Percentiles rank a stretch among this genome's conserved stretches.
phyloP scores from a whole-genome alignment of 306 rosid genomes.

The Abrus precatorius region DNA sequence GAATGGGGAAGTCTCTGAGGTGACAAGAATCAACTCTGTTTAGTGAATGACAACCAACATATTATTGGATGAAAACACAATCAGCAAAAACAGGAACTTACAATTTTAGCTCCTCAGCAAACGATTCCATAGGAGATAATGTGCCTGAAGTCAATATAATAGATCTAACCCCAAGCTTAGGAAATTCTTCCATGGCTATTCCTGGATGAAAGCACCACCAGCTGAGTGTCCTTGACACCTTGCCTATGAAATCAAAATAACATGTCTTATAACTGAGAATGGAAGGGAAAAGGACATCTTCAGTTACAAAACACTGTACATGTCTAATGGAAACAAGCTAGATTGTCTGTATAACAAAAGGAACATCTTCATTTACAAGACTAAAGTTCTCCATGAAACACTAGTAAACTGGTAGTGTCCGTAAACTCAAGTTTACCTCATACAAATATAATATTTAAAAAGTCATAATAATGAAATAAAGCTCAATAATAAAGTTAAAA shows the following conservation, averaged over 20 bases:
- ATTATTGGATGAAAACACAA: slow-evolving; percentile 44
- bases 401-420: no score
- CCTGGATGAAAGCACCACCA: slow-evolving; percentile 99
- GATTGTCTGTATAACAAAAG: slow-evolving; percentile 31
- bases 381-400: slow-evolving; percentile 38
- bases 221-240: slow-evolving; percentile 85
- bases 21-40: slow-evolving; percentile 45
- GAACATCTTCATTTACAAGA: slow-evolving; percentile 34
- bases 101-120: slow-evolving; percentile 90
- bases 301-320: slow-evolving; percentile 26
- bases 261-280: slow-evolving; percentile 36
- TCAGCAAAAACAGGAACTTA: slow-evolving; percentile 51
- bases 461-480: no score
- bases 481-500: no score
- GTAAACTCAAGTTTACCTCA: no score
- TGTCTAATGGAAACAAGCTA: slow-evolving; percentile 37
- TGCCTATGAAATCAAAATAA: slow-evolving; percentile 63
- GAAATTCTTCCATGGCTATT: slow-evolving; percentile 87
- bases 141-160: slow-evolving; percentile 96
- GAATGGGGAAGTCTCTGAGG: slow-evolving; percentile 86
- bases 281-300: slow-evolving; percentile 31
- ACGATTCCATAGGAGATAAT: slow-evolving; percentile 90
- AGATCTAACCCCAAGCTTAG: slow-evolving; percentile 75
- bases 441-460: no score
- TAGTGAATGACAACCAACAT: slow-evolving; percentile 44